phyloP scores from a whole-genome alignment of 345 rosid species.

The Gossypium herbaceum region DNA sequence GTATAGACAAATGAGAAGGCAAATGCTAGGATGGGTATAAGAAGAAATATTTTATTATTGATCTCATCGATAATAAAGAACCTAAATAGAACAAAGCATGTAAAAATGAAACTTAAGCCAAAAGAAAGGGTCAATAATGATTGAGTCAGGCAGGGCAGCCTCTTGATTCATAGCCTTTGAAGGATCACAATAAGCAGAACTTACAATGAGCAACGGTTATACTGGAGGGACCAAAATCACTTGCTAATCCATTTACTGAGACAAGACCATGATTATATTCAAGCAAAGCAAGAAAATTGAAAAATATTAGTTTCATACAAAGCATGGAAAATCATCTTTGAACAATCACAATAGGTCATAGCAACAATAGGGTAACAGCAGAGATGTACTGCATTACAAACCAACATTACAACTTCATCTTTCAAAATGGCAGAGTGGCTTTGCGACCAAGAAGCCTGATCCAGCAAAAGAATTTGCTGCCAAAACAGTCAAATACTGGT shows the following conservation, averaged over 20 bases:
- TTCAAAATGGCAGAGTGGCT: constrained; percentile 53
- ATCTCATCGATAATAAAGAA: too few relatives aligned
- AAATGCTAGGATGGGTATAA: too few relatives aligned
- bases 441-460: constrained; percentile 28
- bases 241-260: background rate
- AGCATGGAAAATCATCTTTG: background rate
- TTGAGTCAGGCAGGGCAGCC: background rate
- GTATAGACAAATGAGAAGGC: too few relatives aligned
- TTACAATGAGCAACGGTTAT: too few relatives aligned
- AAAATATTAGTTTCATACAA: background rate
- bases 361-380: background rate
- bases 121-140: background rate
- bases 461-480: constrained; percentile 7
- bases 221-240: background rate
- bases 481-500: constrained; percentile 15
- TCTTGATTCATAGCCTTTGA: background rate
- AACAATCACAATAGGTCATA: background rate
- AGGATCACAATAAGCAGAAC: background rate
- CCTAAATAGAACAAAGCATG: too few relatives aligned
- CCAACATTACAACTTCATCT: background rate
- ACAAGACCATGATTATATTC: background rate
- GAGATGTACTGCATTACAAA: background rate
- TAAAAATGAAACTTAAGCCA: background rate
- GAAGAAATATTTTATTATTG: too few relatives aligned
- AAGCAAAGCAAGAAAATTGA: background rate